These are phyloP conservation scores for Neohortaea acidophila DNA, from an alignment of 495 filamentous ascomycete genomes.

Conservation along the genomic window DNA sequence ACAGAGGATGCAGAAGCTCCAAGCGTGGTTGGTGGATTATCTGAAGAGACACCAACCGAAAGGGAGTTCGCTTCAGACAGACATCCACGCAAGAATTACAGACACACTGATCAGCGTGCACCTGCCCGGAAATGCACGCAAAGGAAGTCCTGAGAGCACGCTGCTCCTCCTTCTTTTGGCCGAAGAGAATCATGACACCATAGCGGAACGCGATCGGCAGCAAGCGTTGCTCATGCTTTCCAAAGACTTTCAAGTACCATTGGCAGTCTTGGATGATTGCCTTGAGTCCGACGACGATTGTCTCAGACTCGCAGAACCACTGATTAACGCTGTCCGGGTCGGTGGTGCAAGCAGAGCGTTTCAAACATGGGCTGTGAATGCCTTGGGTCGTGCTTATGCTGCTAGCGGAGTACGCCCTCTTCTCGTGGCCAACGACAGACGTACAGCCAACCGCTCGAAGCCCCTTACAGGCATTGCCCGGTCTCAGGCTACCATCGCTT, in stretches of 20 bases:
- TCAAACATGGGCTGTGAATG: slow-evolving; percentile 66
- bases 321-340: slow-evolving; percentile 35
- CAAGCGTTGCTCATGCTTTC: slow-evolving; percentile 61
- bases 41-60: slow-evolving; percentile 34
- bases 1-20: slow-evolving; percentile 49
- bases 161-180: slow-evolving; percentile 59
- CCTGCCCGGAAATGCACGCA: slow-evolving; percentile 40
- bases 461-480: slow-evolving; percentile 28
- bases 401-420: slow-evolving; percentile 22
- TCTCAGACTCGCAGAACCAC: slow-evolving; percentile 38
- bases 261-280: slow-evolving; percentile 42
- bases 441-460: too few species aligned
- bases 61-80: background rate
- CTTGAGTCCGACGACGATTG: slow-evolving; percentile 47
- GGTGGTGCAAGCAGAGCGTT: slow-evolving; percentile 29
- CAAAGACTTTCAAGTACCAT: slow-evolving; percentile 47
- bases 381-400: slow-evolving; percentile 72
- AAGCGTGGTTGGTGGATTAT: slow-evolving; percentile 53
- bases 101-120: slow-evolving; percentile 1
- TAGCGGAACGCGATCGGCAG: slow-evolving; percentile 40
- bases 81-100: background rate
- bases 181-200: slow-evolving; percentile 36
- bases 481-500: slow-evolving; percentile 20
- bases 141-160: slow-evolving; percentile 50
- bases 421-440: background rate